Base-by-base conservation (phyloP, 495 filamentous ascomycete genomes). In the Podospora pseudocomata region DNA sequence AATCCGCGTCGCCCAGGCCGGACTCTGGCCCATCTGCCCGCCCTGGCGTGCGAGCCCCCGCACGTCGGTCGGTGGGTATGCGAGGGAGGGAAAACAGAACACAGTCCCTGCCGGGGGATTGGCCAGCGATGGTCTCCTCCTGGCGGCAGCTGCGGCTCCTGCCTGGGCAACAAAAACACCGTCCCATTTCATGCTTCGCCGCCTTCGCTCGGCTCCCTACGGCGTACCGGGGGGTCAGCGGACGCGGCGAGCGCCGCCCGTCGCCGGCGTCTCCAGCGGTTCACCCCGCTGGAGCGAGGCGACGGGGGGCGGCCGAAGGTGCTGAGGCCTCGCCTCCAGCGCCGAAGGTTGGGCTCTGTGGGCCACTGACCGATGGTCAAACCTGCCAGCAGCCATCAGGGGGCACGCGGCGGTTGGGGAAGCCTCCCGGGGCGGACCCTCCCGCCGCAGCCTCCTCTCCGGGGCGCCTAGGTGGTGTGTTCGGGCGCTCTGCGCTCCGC, bases 361-460 rank as follows among this genome's bases (percentile, higher is more conserved):
- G 82, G 81, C 80, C 71, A 63, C 72, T 86, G 81, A 79, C 81
- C 77, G 71, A 64, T 82, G 77, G 81, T 78, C 72, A 85, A 7
- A 67, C 67, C 71, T 81, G 74, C 60, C 64, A n/a, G 64, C 70
- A 82, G 77, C 77, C 80, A 58, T 75, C 55, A 5, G 84, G 84
- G 80, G 81, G 80, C 70, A 80, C 66, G 67, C 68, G 68, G 68
- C 67, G 67, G 75, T 77, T 80, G 60, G 80, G 80, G 78, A 73
- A 70, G 68, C 61, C 62, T 71, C 64, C 67, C 62, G 65, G 13
- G 53, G 63, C 56, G 23, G 62, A 71, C 66, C 34, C 64, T 58
- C 30, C 44, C 64, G 60, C 49, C 19, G 34, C 19, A 65, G 65
- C 56, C 69, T 65, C n/a, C n/a, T n/a, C n/a, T n/a, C n/a, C 49